Percentiles rank a stretch among this genome's conserved stretches.
Evolutionary conservation across 2,329 filamentous ascomycete species (phyloP).

Genomic region (Aureobasidium pullulans): DNA sequence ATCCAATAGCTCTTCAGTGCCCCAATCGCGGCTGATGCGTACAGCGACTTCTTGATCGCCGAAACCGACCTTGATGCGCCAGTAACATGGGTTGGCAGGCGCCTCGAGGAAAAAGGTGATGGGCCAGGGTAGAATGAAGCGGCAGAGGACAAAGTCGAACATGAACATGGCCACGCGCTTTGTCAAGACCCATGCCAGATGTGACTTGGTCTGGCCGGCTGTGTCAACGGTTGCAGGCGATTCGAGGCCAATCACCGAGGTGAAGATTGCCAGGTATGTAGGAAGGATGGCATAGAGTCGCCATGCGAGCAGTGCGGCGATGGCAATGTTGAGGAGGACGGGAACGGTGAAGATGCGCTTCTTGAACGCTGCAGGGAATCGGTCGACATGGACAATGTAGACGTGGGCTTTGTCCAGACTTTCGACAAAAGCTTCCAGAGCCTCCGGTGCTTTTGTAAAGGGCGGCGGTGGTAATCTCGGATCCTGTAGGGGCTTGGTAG

Average conservation of each 20-base stretch:
- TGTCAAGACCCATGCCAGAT: constrained; percentile 50
- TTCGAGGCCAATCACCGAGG: constrained; percentile 56
- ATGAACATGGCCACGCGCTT: constrained; percentile 59
- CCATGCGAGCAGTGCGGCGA: constrained; percentile 58
- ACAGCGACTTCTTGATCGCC: constrained; percentile 74
- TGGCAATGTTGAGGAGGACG: constrained; percentile 63
- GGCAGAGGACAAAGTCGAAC: constrained; percentile 58
- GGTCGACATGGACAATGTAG: constrained; percentile 81
- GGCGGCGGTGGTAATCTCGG: constrained; percentile 36
- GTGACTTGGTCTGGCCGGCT: constrained; percentile 47
- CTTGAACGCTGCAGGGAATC: constrained; percentile 62
- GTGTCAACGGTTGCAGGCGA: constrained; percentile 62
- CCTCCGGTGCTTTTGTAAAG: constrained; percentile 59
- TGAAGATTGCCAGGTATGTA: constrained; percentile 62
- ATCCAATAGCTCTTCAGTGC: constrained; percentile 47
- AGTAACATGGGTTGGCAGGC: constrained; percentile 58
- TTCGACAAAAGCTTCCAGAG: constrained; percentile 58
- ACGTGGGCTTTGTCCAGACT: constrained; percentile 61
- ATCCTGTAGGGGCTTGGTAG: constrained; percentile 4
- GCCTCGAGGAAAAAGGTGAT: constrained; percentile 51
- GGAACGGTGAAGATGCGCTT: constrained; percentile 76
- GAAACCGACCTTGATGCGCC: constrained; percentile 72
- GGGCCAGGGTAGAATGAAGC: constrained; percentile 40
- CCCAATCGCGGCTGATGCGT: constrained; percentile 68
- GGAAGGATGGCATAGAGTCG: constrained; percentile 63